Base-by-base conservation (phyloP, 768 basidiomycete genomes). In the button mushroom (Agaricus bisporus) region DNA sequence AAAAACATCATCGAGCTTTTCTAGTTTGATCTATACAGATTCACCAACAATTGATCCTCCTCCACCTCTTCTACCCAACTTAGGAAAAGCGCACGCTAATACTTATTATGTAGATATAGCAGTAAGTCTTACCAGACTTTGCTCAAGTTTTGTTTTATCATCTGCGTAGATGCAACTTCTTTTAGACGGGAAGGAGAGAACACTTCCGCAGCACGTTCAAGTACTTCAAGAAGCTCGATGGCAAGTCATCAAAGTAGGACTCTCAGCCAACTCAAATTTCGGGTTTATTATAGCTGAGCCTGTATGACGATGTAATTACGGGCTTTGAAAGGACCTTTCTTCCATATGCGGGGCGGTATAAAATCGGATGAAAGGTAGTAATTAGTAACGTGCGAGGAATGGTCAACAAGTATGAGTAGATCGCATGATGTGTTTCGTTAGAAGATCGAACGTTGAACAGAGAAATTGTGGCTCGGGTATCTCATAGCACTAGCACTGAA, bases 51-150 rank as follows among this genome's bases (percentile, higher is more conserved):
- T 15, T 62, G 67, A 15, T 4, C 82, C 77, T 0, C 76, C 80
- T 3, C 73, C 77, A 17, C 85, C 86, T 35, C 66, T 91, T n/a
- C 70, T 89, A 28, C 72, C 86, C 5, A 91, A 90, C 61, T 66
- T 88, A 5, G 88, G 88, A 0, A 85, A 83, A 60, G 86, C 86
- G 6, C 88, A 76, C 61, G 76, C 81, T 5, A 83, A 79, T 57
- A 84, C 77, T 5, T 88, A 86, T 63, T 85, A 79, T 76, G 75
- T 86, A 75, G 86, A 88, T 62, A 66, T 86, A 59, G 77, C 81
- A 26, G 86, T 86, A 60, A 49, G 75, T 59, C 9, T 18, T 32
- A 4, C 4, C 7, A 11, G 32, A 8, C 32, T 29, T 44, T 22
- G 38, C 48, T 29, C 29, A 38, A 50, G 32, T 37, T 18, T 26